Conservation (phyloP, 2,329 filamentous ascomycete species). For the Fusarium sp. region DNA sequence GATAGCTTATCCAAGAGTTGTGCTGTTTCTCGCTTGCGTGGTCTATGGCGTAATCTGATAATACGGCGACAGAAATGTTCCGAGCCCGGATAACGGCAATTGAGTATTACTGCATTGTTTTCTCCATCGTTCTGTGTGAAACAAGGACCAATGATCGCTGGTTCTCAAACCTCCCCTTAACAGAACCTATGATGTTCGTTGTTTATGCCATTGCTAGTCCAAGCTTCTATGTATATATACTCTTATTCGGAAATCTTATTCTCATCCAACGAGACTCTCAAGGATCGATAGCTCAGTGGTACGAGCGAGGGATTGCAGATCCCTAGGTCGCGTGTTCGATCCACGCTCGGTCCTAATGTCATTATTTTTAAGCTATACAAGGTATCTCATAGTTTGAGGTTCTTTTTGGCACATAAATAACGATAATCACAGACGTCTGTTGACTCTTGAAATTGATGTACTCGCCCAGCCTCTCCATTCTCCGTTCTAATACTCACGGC, state of each 20-base stretch:
- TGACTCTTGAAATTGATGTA: not conserved
- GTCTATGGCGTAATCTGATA: not conserved
- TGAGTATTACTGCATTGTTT: not conserved
- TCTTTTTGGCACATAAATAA: not conserved
- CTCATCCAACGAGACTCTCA: not conserved
- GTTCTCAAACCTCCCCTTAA: not conserved
- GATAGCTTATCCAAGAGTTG: not conserved
- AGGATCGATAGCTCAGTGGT: conserved; percentile 44
- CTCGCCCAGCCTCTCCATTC: too few species aligned
- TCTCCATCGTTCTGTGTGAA: not conserved
- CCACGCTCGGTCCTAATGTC: conserved; percentile 34
- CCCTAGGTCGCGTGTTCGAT: conserved; percentile 44
- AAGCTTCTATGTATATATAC: not conserved
- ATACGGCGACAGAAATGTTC: not conserved
- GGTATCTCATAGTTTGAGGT: not conserved
- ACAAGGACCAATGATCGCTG: not conserved
- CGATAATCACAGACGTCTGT: too few species aligned
- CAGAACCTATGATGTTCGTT: too few species aligned
- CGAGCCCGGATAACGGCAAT: not conserved
- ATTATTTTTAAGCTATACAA: not conserved
- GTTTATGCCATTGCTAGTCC: too few species aligned
- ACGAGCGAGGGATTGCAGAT: conserved; percentile 44
- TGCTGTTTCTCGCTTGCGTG: not conserved
- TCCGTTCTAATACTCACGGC: too few species aligned
- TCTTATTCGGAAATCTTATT: accelerated